Base-by-base conservation (phyloP, 768 basidiomycete species). In the Termitomyces titanicus region DNA sequence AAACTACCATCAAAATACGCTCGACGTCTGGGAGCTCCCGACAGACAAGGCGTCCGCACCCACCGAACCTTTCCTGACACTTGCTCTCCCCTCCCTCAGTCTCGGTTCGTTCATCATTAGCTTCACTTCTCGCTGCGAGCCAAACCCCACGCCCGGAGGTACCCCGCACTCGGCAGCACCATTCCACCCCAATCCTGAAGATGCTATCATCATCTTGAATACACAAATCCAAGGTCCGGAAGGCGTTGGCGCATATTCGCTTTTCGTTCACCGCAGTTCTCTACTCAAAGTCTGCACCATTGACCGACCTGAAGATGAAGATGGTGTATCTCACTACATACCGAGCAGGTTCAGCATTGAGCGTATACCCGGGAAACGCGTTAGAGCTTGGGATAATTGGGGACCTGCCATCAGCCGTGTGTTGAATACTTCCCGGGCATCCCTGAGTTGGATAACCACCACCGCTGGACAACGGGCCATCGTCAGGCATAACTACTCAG, bases 1-100 rank as follows among this genome's bases (percentile, higher is more conserved):
- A 5, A 70, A 68, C 49, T 56, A 57, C 17, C 22, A 45, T 4
- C 35, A 54, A 17, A 54, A 59, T 15, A 51, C 56, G 27, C 57
- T 70, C 15, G 69, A 70, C 46, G 42, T 66, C 25, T 70, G 68
- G 68, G 34, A 56, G 7, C 25, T 65, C 24, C 51, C 61, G 0
- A 15, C n/a, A 3, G 43, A 31, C 25, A 18, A 20, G 7, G 15
- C 17, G 31, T 34, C 43, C 24, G 24, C 33, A 5, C 46, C 31
- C 1, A 47, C 35, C 1, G 27, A 29, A 33, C 57, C 56, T 25
- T 44, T 56, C 31, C 27, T 51, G 17, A n/a, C 39, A 9, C 48
- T 58, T 20, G 38, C 40, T 7, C 57, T 58, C 1, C 60, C 55
- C 17, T 25, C 25, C 13, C 22, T 53, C 22, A 25, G 24, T 3